phyloP scores from a whole-genome alignment of 2,329 filamentous ascomycete genomes.

The Colletotrichum neosansevieriae region DNA sequence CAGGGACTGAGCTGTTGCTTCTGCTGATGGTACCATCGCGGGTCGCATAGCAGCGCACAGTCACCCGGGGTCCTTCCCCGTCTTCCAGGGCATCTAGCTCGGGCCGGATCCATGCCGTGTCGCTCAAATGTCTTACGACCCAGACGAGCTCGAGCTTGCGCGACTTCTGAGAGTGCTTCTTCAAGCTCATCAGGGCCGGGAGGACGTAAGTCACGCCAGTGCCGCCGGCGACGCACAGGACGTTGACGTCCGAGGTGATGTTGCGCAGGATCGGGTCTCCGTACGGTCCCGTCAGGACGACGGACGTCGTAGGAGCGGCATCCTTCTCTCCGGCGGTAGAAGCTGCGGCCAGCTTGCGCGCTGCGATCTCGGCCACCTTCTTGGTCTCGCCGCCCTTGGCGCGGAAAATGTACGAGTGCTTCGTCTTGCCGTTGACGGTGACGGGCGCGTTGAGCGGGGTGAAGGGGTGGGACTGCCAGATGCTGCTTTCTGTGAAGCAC shows the following conservation, averaged over 20 bases:
- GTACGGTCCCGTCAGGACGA: constrained; percentile 74
- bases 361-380: constrained; percentile 61
- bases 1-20: constrained; percentile 26
- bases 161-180: constrained; percentile 43
- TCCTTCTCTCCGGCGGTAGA: constrained; percentile 17
- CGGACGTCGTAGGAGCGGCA: constrained; percentile 57
- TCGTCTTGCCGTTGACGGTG: constrained; percentile 53
- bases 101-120: constrained; percentile 68
- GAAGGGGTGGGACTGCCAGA: constrained; percentile 81
- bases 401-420: constrained; percentile 69
- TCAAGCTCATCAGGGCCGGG: constrained; percentile 58
- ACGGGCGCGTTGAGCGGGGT: constrained; percentile 70
- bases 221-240: constrained; percentile 55
- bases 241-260: constrained; percentile 54
- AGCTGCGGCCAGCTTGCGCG: constrained; percentile 49
- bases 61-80: constrained; percentile 54
- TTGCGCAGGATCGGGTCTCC: constrained; percentile 62
- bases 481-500: constrained; percentile 73
- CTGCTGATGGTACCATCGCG: constrained; percentile 53
- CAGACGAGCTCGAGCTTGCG: constrained; percentile 72
- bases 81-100: constrained; percentile 65
- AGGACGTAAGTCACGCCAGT: constrained; percentile 56
- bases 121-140: constrained; percentile 67
- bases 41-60: constrained; percentile 70
- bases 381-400: constrained; percentile 71